A percentile compares a stretch with the other conserved stretches of the same genome.
These are phyloP conservation scores for Penicillium pancosmium DNA, from an alignment of 495 filamentous ascomycete species.

Conservation along the genomic window DNA sequence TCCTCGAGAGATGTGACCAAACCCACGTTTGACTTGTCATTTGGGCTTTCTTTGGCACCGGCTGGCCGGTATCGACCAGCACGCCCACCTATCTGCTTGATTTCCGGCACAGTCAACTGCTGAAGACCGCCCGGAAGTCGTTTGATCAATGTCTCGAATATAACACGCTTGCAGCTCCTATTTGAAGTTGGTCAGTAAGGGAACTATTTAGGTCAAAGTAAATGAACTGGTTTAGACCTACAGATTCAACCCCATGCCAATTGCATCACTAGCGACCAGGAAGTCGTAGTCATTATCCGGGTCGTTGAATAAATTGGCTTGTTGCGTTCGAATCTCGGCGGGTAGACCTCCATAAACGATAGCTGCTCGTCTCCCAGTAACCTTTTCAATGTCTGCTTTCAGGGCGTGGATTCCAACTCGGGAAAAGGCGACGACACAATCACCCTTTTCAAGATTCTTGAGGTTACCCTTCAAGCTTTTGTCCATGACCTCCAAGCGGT, in stretches of 20 bases:
- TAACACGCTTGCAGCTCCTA: slow-evolving; percentile 83
- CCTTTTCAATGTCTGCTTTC: slow-evolving; percentile 74
- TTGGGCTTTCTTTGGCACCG: slow-evolving; percentile 36
- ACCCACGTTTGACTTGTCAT: slow-evolving; percentile 55
- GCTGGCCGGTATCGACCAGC: slow-evolving; percentile 88
- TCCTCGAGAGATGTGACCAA: slow-evolving; percentile 79
- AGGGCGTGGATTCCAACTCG: slow-evolving; percentile 78
- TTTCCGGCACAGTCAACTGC: slow-evolving; percentile 67
- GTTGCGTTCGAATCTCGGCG: slow-evolving; percentile 87
- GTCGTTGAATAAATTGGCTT: slow-evolving; percentile 92
- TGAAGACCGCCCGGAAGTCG: slow-evolving; percentile 54
- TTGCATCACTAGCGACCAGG: slow-evolving; percentile 91
- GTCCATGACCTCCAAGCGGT: slow-evolving; percentile 67
- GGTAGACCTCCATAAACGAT: slow-evolving; percentile 92
- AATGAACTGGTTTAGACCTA: slow-evolving; percentile 36
- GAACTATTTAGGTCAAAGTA: not conserved
- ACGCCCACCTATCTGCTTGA: slow-evolving; percentile 94
- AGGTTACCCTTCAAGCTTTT: slow-evolving; percentile 65
- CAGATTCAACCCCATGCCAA: slow-evolving; percentile 97
- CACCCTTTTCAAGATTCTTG: slow-evolving; percentile 75
- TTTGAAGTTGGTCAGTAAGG: slow-evolving; percentile 9
- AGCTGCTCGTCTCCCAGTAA: slow-evolving; percentile 77
- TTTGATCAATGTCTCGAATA: slow-evolving; percentile 81
- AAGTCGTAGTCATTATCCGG: slow-evolving; percentile 93
- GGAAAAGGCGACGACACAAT: slow-evolving; percentile 87